Evolutionary conservation across 495 filamentous ascomycete genomes (phyloP), one percentile per base, ranked within the genome.

Genomic region (Cercophora newfieldiana): DNA sequence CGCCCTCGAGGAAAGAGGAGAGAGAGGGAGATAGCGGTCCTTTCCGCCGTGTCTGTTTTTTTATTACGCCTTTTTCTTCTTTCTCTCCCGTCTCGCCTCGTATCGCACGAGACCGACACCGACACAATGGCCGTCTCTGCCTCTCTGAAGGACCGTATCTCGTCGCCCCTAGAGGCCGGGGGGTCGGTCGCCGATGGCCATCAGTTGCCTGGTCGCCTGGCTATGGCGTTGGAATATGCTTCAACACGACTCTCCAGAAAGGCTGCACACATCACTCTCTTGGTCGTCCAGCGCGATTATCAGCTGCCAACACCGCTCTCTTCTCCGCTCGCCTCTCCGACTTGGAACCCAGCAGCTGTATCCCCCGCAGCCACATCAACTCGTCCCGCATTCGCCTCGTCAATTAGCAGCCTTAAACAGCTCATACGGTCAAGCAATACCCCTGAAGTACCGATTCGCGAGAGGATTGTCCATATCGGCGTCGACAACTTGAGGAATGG

Each of bases 141-240:
- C 72, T 72, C 73, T 59, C 63, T 82, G 54, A 85, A 81, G 74
- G 75, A 76, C 47, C 75, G 74, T 59, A 86, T 86, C 66, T 86
- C 84, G 0, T 78, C 81, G 47, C 83, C 84, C n/a, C 78, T 86
- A 47, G 84, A 85, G 66, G 83, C 84, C 19, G 82, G 83, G 6
- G 69, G 72, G 0, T 84, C 82, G 44, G 74, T 85, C 50, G 75
- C 81, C 50, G 83, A 85, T 58, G 70, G 71, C 51, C 74, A 81
- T 66, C 79, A 82, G 29, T 74, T 86, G 7, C 81, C 84, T 1
- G 65, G 70, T 30, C 72, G 75, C 48, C 62, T 86, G 58, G 77
- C 66, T 16, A 68, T 72, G 14, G 80, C 82, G 30, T 72, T 86
- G 7, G 80, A 84, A 16, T 86, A 86, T 65, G 76, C 79, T n/a